Base-by-base conservation (phyloP, 2,329 filamentous ascomycete species). In the Colletotrichum noveboracense region DNA sequence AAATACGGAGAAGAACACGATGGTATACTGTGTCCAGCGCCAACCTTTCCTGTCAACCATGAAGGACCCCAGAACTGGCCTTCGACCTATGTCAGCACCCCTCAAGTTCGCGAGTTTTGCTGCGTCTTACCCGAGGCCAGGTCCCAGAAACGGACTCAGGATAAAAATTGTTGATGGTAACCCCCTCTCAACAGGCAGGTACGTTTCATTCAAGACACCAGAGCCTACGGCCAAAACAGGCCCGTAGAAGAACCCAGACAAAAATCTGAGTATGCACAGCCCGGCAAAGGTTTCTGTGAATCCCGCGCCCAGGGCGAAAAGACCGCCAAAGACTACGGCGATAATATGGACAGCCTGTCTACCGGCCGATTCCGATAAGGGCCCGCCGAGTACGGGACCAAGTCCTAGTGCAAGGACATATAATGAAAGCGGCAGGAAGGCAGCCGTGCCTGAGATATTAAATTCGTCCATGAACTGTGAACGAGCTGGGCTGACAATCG, bases 371-470 rank as follows among this genome's bases (percentile, higher is more conserved):
- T 93, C 92, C 66, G 89, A 91, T 1, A 93, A 79, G 0, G 91
- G 92, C 0, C 91, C 90, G 9, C 89, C 89, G 18, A 92, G 76
- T 67, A 93, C 83, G 16, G 93, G 92, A 0, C 92, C 92, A 18
- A 93, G 84, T 7, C 85, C 90, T 1, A 94, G 86, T 2, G 91
- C 92, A 10, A 93, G 82, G 5, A 91, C 88, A 80, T 92, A 94
- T 10, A 92, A 80, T 0, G 91, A 89, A 1, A 94, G 82, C 0
- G 90, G 89, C 1, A 93, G 82, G 21, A 94, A 84, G 2, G 92
- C 89, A 9, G 87, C 85, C 2, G 90, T 92, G 70, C 87, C 86
- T 13, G 86, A 87, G 16, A 93, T 86, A 60, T 86, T 78, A 80
- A 94, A 94, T 7, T 90, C 85, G 1, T 79, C 55, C 83, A 88